phyloP scores from a whole-genome alignment of 208 protist genomes.

The Crithidia bombi region DNA sequence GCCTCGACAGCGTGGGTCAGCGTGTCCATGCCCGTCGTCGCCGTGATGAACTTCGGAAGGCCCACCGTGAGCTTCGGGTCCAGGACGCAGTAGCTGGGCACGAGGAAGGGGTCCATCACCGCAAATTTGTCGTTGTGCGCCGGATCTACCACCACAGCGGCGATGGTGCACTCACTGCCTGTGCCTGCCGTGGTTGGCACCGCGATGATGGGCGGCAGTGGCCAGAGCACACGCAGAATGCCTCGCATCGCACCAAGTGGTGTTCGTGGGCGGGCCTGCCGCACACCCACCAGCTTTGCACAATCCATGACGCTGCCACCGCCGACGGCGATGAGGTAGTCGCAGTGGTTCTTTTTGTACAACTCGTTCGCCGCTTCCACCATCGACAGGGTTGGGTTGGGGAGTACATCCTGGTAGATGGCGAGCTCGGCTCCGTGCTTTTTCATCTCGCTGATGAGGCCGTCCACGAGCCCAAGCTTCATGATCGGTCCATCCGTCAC shows the following conservation, averaged over 20 bases:
- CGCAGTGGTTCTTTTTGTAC: slow-evolving; percentile 50
- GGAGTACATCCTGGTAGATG: slow-evolving; percentile 54
- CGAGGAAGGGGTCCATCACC: slow-evolving; percentile 62
- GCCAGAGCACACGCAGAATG: slow-evolving; percentile 48
- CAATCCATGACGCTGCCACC: slow-evolving; percentile 89
- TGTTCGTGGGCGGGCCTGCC: slow-evolving; percentile 54
- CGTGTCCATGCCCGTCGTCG: slow-evolving; percentile 86
- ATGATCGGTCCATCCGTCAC: slow-evolving; percentile 60
- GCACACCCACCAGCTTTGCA: slow-evolving; percentile 79
- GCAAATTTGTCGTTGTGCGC: slow-evolving; percentile 64
- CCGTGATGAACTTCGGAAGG: slow-evolving; percentile 75
- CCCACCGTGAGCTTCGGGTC: slow-evolving; percentile 77
- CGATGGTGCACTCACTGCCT: slow-evolving; percentile 87
- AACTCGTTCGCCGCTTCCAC: slow-evolving; percentile 41
- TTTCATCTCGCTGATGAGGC: slow-evolving; percentile 41
- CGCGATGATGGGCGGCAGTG: slow-evolving; percentile 55
- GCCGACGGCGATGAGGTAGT: slow-evolving; percentile 80
- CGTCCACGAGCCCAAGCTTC: slow-evolving; percentile 54
- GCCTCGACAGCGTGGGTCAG: slow-evolving; percentile 86
- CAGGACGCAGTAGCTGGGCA: slow-evolving; percentile 72
- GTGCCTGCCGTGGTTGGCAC: slow-evolving; percentile 90
- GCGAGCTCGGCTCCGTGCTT: slow-evolving; percentile 36
- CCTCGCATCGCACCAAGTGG: slow-evolving; percentile 52
- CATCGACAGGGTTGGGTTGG: slow-evolving; percentile 57
- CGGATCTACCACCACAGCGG: slow-evolving; percentile 67